Evolutionary conservation across 2,329 filamentous ascomycete genomes (phyloP).

Genomic region (Apiospora arundinis): DNA sequence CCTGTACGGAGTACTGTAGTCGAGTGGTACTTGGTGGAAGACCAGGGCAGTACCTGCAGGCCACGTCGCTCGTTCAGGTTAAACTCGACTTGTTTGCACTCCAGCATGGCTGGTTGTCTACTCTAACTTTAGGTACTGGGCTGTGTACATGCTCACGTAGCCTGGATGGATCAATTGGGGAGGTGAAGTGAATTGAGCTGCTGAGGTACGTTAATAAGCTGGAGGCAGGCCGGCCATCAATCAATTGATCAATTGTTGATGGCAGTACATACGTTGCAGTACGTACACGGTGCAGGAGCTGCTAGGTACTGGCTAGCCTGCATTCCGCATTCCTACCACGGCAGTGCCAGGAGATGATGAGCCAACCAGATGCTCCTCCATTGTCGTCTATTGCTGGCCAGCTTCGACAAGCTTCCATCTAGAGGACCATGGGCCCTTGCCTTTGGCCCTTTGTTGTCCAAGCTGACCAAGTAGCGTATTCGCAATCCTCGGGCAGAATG

Average conservation of each 20-base stretch:
- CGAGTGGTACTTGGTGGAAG: constrained; percentile 33
- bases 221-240: constrained; percentile 31
- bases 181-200: constrained; percentile 29
- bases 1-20: constrained; percentile 25
- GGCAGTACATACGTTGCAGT: too few relatives aligned
- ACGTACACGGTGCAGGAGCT: constrained; percentile 37
- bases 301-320: too few relatives aligned
- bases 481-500: constrained; percentile 6
- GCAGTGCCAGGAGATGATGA: constrained; percentile 17
- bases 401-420: constrained; percentile 32
- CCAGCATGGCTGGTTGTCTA: constrained; percentile 34
- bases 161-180: neutral
- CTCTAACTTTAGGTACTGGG: constrained; percentile 34
- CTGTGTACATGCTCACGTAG: constrained; percentile 31
- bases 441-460: constrained; percentile 11
- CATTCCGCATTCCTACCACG: constrained; percentile 32
- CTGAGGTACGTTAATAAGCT: too few relatives aligned
- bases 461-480: constrained; percentile 18
- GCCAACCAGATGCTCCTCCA: neutral
- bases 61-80: constrained; percentile 28
- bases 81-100: constrained; percentile 22
- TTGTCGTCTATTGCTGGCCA: constrained; percentile 24
- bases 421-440: constrained; percentile 20
- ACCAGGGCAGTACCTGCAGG: constrained; percentile 32
- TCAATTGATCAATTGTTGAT: too few relatives aligned